Evolutionary conservation across 331 rosid species (phyloP), one percentile per base, ranked within the genome.

Genomic region (Acacia pycnantha): DNA sequence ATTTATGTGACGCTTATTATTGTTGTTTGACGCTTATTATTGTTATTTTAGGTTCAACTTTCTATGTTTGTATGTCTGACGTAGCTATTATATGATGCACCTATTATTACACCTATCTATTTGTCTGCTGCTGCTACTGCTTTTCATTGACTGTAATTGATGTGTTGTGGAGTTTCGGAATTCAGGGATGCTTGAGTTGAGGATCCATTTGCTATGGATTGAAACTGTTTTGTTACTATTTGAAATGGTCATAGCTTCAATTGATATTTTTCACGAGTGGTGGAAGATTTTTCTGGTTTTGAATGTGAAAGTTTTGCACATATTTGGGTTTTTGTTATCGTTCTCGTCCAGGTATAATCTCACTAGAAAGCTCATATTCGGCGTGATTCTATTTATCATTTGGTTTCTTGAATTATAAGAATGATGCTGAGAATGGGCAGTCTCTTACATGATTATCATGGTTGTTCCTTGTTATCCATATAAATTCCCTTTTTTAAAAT

Each of bases 151-250:
- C 51, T 44, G 41, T 33, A n/a, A 75, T 77, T 82, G 79, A 29
- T 56, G 61, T 78, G 47, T 78, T 29, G 6, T 48, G 58, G 51
- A 10, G 24, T 64, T n/a, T 65, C 51, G 62, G 46, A 69, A 70
- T 43, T 84, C 50, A 50, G 48, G 18, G 24, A 64, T 81, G 82
- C 33, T 33, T 64, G 64, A 40, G 70, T 51, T 56, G 62, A 43
- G 58, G 58, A 35, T 33, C 31, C 53, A 13, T 18, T 69, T 74
- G 70, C 40, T 56, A 24, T 73, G 81, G 50, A 44, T 29, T 73
- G 54, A 47, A 1, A 41, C 44, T 48, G 9, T 70, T 62, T 75
- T 76, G 40, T 71, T 61, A 27, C 70, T 76, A 29, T 18, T 50
- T 77, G 12, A 40, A 50, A 11, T 77, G 73, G 22, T 71, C 6